Evolutionary conservation across 306 rosid genomes (phyloP).

Genomic region (Sicyos edulis): DNA sequence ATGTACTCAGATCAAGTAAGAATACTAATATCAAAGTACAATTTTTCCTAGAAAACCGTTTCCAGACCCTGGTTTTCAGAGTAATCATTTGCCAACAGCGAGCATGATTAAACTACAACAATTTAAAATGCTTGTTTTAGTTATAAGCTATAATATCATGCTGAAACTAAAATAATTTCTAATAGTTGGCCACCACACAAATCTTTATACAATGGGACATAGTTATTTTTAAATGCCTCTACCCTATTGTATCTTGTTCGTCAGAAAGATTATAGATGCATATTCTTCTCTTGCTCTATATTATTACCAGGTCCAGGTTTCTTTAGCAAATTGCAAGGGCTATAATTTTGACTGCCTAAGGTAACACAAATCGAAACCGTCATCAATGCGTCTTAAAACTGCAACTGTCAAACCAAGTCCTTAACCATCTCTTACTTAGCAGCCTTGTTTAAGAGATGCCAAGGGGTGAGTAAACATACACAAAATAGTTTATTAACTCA

Average conservation of each 20-base stretch:
- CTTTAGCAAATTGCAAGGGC: neutral
- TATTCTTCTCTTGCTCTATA: constrained; percentile 7
- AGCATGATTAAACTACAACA: neutral
- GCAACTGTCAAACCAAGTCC: constrained; percentile 10
- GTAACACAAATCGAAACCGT: neutral
- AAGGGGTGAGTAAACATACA: constrained; percentile 7
- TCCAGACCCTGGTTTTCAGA: constrained; percentile 2
- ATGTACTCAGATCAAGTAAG: constrained; percentile 8
- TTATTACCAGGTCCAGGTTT: neutral
- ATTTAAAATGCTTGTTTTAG: neutral
- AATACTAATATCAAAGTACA: constrained; percentile 9
- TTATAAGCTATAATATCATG: no score
- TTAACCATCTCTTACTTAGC: constrained; percentile 11
- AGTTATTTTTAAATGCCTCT: neutral
- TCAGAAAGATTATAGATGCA: neutral
- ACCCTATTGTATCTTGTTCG: constrained; percentile 4
- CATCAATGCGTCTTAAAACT: neutral
- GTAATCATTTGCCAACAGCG: neutral
- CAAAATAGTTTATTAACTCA: neutral
- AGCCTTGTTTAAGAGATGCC: neutral
- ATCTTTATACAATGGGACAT: neutral
- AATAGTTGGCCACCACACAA: neutral
- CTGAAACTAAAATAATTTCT: neutral
- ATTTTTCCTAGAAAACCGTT: neutral
- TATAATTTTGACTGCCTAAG: constrained; percentile 11